Base-by-base conservation (phyloP, 306 rosid genomes). In the Boehmeria nivea region DNA sequence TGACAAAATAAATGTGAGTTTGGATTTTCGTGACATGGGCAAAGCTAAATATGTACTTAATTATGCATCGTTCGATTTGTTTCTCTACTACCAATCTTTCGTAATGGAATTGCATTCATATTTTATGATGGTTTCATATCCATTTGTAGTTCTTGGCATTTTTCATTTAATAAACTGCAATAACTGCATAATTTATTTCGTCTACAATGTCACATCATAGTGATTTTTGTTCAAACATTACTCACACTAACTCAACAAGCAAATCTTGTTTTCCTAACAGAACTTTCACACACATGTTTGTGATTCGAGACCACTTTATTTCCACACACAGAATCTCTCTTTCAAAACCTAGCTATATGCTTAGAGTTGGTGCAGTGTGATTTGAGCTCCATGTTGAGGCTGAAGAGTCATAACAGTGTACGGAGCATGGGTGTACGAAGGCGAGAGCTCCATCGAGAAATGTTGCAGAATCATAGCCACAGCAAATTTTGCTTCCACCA, bases 351-450 rank as follows among this genome's bases (percentile, higher is more conserved):
- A 31, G 8, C 36, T 31, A 31, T 10, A 2, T 20, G 50, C 19
- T 11, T 17, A 57, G 45, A 20, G 58, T 13, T 65, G 53, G 1
- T 39, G 63, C 18, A 80, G 36, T 7, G 63, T 48, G 10, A 81
- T 9, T 37, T 65, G 86, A 51, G 80, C 77, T 3, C 81, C 87
- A 59, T 26, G 44, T 25, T 71, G 81, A 6, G 87, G 84, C 1
- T 62, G 70, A 20, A 72, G 60, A 0, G 57, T 64, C 0, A 65
- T 0, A 2, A 15, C 1, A 0, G 54, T 0, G 10, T 1, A 6
- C 18, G 87, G 87, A 26, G 83, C 74, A n/a, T 77, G 87, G 3
- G 59, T 19, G 39, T 82, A 75, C 0, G 72, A 57, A 6, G 81
- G 60, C 0, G 80, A 80, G 9, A 76, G 75, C 56, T 73, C 69